These are phyloP conservation scores for Dactylellina cionopaga DNA, from an alignment of 2,329 filamentous ascomycete genomes.

Conservation along the genomic window DNA sequence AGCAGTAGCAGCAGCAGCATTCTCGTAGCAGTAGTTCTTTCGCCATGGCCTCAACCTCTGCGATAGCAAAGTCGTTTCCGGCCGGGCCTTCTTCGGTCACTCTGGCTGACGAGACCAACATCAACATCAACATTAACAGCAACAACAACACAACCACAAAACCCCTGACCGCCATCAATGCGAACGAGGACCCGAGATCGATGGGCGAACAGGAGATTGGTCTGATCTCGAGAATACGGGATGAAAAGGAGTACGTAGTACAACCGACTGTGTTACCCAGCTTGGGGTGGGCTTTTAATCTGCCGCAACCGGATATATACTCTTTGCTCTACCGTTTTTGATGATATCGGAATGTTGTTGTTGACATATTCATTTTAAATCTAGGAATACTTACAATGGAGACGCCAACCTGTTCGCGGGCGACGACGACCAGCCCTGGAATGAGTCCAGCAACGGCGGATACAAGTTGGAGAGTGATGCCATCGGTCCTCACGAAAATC, in stretches of 20 bases:
- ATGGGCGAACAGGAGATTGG: constrained; percentile 47
- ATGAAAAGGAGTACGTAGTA: constrained; percentile 39
- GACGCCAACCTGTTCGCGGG: constrained; percentile 31
- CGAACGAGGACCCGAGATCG: constrained; percentile 42
- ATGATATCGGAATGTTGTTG: constrained; percentile 15
- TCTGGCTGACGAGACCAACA: neutral
- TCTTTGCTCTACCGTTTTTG: neutral
- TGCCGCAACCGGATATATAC: too few relatives aligned
- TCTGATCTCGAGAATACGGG: constrained; percentile 42
- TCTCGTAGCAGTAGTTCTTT: neutral
- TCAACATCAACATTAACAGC: constrained; percentile 23
- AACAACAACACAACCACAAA: constrained; percentile 32
- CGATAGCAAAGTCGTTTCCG: constrained; percentile 24
- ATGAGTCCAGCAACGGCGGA: constrained; percentile 29
- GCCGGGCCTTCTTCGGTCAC: neutral
- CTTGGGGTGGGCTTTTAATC: neutral
- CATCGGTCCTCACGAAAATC: neutral
- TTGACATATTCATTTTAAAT: constrained; percentile 11
- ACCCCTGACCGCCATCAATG: constrained; percentile 31
- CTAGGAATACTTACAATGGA: constrained; percentile 44
- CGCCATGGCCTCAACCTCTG: constrained; percentile 41
- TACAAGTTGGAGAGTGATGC: constrained; percentile 39
- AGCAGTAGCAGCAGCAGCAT: constrained; percentile 1
- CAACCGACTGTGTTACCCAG: neutral
- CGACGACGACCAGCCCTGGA: constrained; percentile 45